Conservation (phyloP, 2,329 filamentous ascomycete species). For the Fusarium sp. region DNA sequence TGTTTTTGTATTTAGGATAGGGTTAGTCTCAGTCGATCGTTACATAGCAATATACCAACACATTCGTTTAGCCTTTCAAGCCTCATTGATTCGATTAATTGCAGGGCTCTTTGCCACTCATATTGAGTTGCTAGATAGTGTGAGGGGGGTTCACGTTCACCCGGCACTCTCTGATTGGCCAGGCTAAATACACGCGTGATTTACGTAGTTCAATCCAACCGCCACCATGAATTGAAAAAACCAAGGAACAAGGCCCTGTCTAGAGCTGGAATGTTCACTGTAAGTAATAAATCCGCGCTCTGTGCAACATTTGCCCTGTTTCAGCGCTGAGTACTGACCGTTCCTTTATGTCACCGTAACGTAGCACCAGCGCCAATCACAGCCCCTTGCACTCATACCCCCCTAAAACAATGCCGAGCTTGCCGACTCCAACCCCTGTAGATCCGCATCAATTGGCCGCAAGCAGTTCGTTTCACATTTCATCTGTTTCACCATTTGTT, state of each 20-base stretch:
- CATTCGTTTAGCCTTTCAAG: neutral
- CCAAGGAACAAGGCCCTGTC: neutral
- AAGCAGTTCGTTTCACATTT: conserved; percentile 7
- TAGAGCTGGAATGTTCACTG: neutral
- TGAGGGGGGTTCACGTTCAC: too few species aligned
- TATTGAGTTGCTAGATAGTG: too few species aligned
- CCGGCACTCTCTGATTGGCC: neutral
- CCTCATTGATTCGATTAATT: too few species aligned
- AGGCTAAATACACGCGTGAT: neutral
- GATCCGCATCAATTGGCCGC: conserved; percentile 9
- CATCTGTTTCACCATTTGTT: conserved; percentile 2
- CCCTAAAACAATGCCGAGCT: conserved; percentile 9
- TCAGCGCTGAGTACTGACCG: neutral
- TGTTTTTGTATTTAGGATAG: neutral
- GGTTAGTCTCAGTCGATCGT: neutral
- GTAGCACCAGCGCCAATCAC: neutral
- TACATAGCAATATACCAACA: neutral
- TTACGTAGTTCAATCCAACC: neutral
- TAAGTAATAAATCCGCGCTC: neutral
- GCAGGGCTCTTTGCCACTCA: too few species aligned
- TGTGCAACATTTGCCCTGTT: neutral
- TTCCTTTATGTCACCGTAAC: neutral
- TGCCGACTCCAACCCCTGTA: neutral
- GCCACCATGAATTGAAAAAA: neutral
- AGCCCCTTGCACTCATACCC: neutral